phyloP scores from a whole-genome alignment of 163 green algal genomes.

The Botryococcus braunii region DNA sequence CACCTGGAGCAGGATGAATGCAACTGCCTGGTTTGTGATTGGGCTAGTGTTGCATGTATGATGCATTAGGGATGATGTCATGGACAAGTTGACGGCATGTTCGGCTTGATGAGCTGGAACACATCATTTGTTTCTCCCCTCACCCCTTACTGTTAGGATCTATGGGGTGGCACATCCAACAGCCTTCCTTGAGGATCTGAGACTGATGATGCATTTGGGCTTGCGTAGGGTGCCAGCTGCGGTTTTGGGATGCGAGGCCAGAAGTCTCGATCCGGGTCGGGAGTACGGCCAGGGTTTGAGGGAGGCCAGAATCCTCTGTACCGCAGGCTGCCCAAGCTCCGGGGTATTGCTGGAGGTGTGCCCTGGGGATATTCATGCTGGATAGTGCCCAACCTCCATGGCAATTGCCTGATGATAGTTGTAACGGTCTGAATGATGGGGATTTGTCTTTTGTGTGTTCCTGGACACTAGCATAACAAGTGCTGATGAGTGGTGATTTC shows the following conservation, averaged over 20 bases:
- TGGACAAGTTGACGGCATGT: neutral
- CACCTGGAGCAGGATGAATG: no score
- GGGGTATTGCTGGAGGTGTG: constrained; percentile 91
- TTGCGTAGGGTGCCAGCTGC: constrained; percentile 73
- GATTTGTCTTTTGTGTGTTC: neutral
- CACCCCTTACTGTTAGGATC: neutral
- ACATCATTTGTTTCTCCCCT: neutral
- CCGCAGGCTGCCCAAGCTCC: constrained; percentile 90
- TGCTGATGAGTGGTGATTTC: no score
- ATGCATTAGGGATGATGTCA: neutral
- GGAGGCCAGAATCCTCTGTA: constrained; percentile 96
- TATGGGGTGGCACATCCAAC: neutral
- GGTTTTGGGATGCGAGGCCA: constrained; percentile 95
- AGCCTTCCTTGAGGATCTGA: neutral
- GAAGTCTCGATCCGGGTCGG: constrained; percentile 81
- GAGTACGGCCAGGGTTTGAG: constrained; percentile 87
- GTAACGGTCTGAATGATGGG: neutral
- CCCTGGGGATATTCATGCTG: neutral
- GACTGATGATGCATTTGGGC: neutral
- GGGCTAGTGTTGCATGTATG: neutral
- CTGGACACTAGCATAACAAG: no score
- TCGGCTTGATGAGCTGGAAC: neutral
- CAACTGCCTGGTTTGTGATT: no score
- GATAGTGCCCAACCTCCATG: neutral
- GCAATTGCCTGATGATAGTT: neutral